Base-by-base conservation (phyloP, 1,139 yeast genomes). In the Blastobotrys serpentis region DNA sequence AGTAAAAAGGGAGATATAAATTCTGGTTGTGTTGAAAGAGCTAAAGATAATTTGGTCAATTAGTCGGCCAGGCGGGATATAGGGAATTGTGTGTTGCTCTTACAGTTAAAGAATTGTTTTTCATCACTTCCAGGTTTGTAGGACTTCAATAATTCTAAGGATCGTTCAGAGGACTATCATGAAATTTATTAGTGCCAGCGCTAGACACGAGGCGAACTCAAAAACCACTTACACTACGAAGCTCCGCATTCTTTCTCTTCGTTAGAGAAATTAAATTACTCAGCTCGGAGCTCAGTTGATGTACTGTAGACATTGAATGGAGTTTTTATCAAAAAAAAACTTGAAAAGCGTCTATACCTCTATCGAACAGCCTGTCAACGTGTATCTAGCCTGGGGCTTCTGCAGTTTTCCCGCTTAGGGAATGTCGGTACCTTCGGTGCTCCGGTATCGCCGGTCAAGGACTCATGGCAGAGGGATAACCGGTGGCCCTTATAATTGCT, bases 1-100 rank as follows among this genome's bases (percentile, higher is more conserved):
- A 82, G 64, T 14, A 86, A 66, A 54, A 88, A 84, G 0, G 98
- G 97, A 2, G 73, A 69, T 5, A 83, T 74, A 52, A 88, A 76
- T 36, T 77, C 79, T 0, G 79, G 72, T 52, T 76, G 71, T 18
- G 72, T 66, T 1, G 72, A 59, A 6, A 75, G 61, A 29, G 66
- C 67, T 55, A 53, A 18, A 6, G 4, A 16, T 11, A 26, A 43
- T 40, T 26, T 16, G 14, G 19, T 33, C 11, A 14, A 29, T 10
- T 29, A 23, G 26, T 6, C 6, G 26, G 26, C 26, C n/a, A n/a
- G n/a, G n/a, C n/a, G n/a, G n/a, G n/a, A n/a, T n/a, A n/a, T n/a
- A n/a, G n/a, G n/a, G n/a, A n/a, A n/a, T n/a, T n/a, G n/a, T n/a
- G n/a, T 14, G 26, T 3, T 18, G 19, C 44, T 22, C 33, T 23